Percentiles rank a stretch among this genome's conserved stretches.
phyloP scores from a whole-genome alignment of 2,329 filamentous ascomycete genomes.

The Sclerotiophoma versabilis region DNA sequence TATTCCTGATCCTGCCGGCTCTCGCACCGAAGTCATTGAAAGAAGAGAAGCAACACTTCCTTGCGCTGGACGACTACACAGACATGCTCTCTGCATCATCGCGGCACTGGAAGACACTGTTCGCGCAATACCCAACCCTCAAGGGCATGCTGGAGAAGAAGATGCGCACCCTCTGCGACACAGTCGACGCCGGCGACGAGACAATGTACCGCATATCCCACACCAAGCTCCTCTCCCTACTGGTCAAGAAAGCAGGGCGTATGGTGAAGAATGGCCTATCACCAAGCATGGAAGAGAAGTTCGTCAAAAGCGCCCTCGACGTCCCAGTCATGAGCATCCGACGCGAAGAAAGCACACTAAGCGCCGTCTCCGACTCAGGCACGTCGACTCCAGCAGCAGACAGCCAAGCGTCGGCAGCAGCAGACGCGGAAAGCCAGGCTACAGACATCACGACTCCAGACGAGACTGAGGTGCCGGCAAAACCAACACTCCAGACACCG shows the following conservation, averaged over 20 bases:
- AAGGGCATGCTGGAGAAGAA: constrained; percentile 65
- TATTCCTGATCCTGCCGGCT: constrained; percentile 83
- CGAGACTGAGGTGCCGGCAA: constrained; percentile 12
- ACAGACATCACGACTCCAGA: constrained; percentile 25
- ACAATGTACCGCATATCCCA: constrained; percentile 82
- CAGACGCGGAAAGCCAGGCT: constrained; percentile 36
- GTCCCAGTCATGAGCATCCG: constrained; percentile 75
- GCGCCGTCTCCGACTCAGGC: constrained; percentile 31
- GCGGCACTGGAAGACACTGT: constrained; percentile 65
- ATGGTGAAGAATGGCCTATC: constrained; percentile 74
- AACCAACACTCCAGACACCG: constrained; percentile 37
- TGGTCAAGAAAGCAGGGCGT: constrained; percentile 74
- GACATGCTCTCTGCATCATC: constrained; percentile 65
- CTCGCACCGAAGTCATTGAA: constrained; percentile 60
- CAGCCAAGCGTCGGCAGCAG: constrained; percentile 33
- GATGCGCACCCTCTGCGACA: constrained; percentile 78
- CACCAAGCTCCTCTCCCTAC: constrained; percentile 69
- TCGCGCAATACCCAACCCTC: constrained; percentile 53
- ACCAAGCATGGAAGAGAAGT: constrained; percentile 82
- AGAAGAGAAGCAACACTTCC: constrained; percentile 68
- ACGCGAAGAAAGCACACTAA: constrained; percentile 59
- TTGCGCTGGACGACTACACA: constrained; percentile 75
- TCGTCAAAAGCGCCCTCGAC: constrained; percentile 78
- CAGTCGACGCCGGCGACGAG: constrained; percentile 82
- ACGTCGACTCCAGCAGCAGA: constrained; percentile 4